Evolutionary conservation across 2,329 filamentous ascomycete genomes (phyloP).

Genomic region (Beauveria asiatica): DNA sequence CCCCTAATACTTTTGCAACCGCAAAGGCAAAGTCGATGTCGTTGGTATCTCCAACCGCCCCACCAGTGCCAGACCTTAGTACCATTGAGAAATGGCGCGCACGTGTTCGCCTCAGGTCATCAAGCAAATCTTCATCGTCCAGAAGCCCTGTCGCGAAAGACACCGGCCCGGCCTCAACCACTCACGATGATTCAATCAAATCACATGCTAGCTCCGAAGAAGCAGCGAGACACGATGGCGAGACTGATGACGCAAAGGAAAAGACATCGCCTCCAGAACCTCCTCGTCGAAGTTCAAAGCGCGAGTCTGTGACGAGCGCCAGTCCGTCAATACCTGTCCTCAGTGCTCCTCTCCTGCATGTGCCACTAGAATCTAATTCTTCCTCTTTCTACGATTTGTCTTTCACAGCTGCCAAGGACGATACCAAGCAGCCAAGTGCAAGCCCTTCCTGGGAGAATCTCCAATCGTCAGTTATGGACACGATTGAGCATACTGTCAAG

Average conservation of each 20-base stretch:
- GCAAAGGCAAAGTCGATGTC: constrained; percentile 20
- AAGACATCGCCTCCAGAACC: constrained; percentile 18
- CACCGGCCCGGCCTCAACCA: background rate
- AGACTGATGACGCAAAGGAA: background rate
- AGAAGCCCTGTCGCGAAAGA: constrained; percentile 1
- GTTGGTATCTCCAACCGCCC: constrained; percentile 20
- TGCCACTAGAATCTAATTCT: background rate
- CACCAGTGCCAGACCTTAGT: constrained; percentile 22
- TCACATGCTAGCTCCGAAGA: background rate
- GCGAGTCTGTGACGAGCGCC: constrained; percentile 15
- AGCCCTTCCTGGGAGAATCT: constrained; percentile 16
- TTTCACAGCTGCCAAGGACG: background rate
- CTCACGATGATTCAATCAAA: background rate
- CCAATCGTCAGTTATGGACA: constrained; percentile 15
- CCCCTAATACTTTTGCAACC: constrained; percentile 28
- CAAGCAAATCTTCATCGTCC: constrained; percentile 6
- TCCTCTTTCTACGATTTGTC: background rate
- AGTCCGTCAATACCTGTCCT: constrained; percentile 6
- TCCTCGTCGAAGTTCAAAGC: constrained; percentile 21
- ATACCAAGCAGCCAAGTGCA: constrained; percentile 5
- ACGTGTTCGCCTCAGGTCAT: constrained; percentile 18
- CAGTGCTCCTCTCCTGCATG: background rate
- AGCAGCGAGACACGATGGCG: background rate
- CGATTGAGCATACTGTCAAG: constrained; percentile 14
- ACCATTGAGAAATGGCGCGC: constrained; percentile 26